Evolutionary conservation across 768 basidiomycete genomes (phyloP), one percentile per base, ranked within the genome.

Genomic region (Coprinopsis sp.): DNA sequence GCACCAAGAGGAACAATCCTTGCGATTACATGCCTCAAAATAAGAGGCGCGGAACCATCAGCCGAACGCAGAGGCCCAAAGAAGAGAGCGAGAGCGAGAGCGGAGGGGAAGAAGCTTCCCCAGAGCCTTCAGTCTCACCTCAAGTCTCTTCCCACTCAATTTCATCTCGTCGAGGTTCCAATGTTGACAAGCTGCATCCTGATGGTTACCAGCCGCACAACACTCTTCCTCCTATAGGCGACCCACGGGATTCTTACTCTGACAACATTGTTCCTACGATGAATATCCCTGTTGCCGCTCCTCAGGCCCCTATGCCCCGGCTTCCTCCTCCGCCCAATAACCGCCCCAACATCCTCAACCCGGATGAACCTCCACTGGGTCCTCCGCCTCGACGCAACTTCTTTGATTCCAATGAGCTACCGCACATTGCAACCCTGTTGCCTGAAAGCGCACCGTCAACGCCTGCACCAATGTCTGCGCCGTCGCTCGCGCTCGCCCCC

Each of bases 1-100:
- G 89, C 60, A 67, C 81, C 50, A 90, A 91, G 64, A 80, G 89
- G 39, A 77, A 77, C 37, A 81, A 89, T 55, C 66, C 79, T 13
- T 91, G 89, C 63, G 88, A 90, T 59, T 91, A 91, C 54, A 81
- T 80, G 77, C 79, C 82, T 13, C 81, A 78, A 54, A 81, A 79
- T 64, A 89, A 86, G 62, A 81, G 86, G 28, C 82, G 87, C 43
- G 79, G 79, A 36, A 77, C 76, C 25, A 59, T 72, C 38, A 68
- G 50, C 24, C 51, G 47, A 27, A 46, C 46, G 16, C 49, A 51
- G 30, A 47, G 78, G 54, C 47, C 43, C 21, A 78, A 79, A 57
- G 80, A 73, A 52, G 83, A 83, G 46, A 82, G 79, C 51, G 86
- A 84, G 33, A 79, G 78, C 54, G 81, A 78, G 23, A 87, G 82